A percentile compares a stretch with the other conserved stretches of the same genome.
Evolutionary conservation across 2,329 filamentous ascomycete species (phyloP).

Genomic region (Acephala macrosclerotiorum): DNA sequence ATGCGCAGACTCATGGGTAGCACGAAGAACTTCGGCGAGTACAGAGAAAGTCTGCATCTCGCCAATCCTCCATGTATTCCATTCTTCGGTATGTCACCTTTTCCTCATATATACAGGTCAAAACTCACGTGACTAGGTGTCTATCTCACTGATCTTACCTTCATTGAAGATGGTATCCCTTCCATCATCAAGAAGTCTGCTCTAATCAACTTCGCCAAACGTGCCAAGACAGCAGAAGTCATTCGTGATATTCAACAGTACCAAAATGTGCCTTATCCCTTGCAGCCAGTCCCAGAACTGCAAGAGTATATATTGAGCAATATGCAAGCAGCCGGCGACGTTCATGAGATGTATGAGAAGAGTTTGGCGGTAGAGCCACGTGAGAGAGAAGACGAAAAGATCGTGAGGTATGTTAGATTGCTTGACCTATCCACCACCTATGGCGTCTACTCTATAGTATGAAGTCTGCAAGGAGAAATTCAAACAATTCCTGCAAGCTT

Average conservation of each 20-base stretch:
- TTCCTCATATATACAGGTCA: conserved; percentile 1
- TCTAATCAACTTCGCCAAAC: conserved; percentile 98
- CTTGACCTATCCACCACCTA: conserved; percentile 27
- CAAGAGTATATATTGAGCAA: conserved; percentile 97
- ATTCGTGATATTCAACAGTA: conserved; percentile 99
- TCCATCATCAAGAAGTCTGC: conserved; percentile 96
- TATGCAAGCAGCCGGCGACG: conserved; percentile 93
- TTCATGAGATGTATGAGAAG: conserved; percentile 99
- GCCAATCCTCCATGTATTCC: conserved; percentile 97
- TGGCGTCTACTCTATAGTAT: conserved; percentile 32
- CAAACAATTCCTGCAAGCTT: conserved; percentile 22
- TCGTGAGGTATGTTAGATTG: conserved; percentile 73
- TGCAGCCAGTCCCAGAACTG: conserved; percentile 88
- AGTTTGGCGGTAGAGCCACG: conserved; percentile 92
- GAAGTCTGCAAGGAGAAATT: conserved; percentile 25
- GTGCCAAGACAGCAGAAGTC: conserved; percentile 96
- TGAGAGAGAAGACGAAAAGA: conserved; percentile 98
- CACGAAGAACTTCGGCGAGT: conserved; percentile 98
- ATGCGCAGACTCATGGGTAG: conserved; percentile 97
- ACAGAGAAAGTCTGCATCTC: conserved; percentile 89
- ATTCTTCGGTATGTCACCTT: conserved; percentile 80
- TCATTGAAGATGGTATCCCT: conserved; percentile 98
- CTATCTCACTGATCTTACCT: conserved; percentile 95
- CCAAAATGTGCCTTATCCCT: conserved; percentile 94
- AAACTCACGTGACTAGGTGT: conserved; percentile 66